Evolutionary conservation across 108 stramenopile species (phyloP).

Genomic region (Conticribra weissflogii): DNA sequence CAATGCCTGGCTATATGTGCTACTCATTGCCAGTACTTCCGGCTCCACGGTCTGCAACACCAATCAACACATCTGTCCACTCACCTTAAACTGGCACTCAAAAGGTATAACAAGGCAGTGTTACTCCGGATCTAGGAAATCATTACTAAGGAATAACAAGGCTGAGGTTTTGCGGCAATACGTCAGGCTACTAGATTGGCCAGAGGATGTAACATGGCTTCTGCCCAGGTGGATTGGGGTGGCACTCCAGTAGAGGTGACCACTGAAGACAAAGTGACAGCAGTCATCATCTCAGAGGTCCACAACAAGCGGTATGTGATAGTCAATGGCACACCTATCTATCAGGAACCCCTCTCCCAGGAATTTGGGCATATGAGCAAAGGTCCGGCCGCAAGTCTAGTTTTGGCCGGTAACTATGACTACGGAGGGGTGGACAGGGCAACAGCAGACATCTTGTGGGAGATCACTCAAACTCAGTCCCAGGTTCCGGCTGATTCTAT

Average conservation of each 20-base stretch:
- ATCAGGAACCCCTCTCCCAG: too few relatives aligned
- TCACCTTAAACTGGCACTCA: conserved; percentile 4
- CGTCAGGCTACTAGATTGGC: conserved; percentile 5
- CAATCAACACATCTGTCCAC: conserved; percentile 12
- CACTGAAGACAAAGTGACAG: too few relatives aligned
- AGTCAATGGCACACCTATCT: too few relatives aligned
- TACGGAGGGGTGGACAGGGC: too few relatives aligned
- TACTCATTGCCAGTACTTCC: conserved; percentile 17
- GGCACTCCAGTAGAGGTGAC: too few relatives aligned
- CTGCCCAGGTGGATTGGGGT: conserved; percentile 25
- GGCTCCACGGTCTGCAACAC: conserved; percentile 5
- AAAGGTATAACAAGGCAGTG: conserved; percentile 3
- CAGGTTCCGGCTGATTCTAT: conserved; percentile 1
- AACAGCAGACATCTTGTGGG: too few relatives aligned
- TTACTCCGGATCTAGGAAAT: conserved; percentile 11
- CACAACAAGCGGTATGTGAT: too few relatives aligned
- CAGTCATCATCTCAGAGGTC: too few relatives aligned
- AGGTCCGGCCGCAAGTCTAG: too few relatives aligned
- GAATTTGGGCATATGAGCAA: too few relatives aligned
- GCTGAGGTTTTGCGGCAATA: conserved; percentile 15
- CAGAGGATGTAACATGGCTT: background rate
- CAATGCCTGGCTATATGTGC: conserved; percentile 4
- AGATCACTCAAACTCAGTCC: background rate
- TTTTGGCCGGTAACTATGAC: too few relatives aligned
- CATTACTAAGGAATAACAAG: conserved; percentile 18